Conservation (phyloP, 345 rosid genomes). For the sweet orange (Citrus sinensis) region DVS_A1.0 CM039162.1:9592001-9592500, state of each 20-base stretch:
- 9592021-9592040: conserved; percentile 79
- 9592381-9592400: background rate
- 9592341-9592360: background rate
- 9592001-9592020: conserved; percentile 85
- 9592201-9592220: background rate
- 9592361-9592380: background rate
- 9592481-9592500: conserved; percentile 52
- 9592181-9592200: conserved; percentile 19
- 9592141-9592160: conserved; percentile 51
- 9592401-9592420: background rate
- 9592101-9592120: conserved; percentile 74
- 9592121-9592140: conserved; percentile 66
- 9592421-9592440: conserved; percentile 40
- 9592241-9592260: background rate
- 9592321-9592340: background rate
- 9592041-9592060: conserved; percentile 75
- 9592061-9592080: conserved; percentile 87
- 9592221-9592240: background rate
- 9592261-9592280: background rate
- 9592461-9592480: conserved; percentile 53
- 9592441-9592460: conserved; percentile 45
- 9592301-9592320: background rate
- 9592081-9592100: conserved; percentile 81
- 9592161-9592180: conserved; percentile 50
- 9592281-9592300: background rate